A percentile compares a stretch with the other conserved stretches of the same genome.
phyloP scores from a whole-genome alignment of 768 basidiomycete species.

The Gymnopilus dilepis region DNA sequence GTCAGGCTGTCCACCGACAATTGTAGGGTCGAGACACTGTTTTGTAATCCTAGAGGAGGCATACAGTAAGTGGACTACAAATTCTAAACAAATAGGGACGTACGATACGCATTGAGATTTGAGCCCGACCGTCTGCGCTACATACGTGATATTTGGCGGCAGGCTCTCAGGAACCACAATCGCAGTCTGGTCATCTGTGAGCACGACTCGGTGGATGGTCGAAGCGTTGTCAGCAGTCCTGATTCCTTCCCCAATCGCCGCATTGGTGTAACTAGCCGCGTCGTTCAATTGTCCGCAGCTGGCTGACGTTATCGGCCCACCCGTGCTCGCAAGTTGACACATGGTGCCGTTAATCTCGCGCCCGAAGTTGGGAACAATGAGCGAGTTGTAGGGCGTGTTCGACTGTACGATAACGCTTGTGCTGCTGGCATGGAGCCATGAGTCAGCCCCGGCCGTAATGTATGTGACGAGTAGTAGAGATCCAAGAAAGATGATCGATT shows the following conservation, averaged over 20 bases:
- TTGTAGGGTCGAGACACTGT: neutral
- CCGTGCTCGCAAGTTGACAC: neutral
- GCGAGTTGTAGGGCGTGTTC: neutral
- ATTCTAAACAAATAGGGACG: neutral
- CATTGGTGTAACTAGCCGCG: neutral
- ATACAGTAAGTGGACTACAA: neutral
- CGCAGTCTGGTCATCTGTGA: conserved; percentile 13
- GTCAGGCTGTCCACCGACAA: neutral
- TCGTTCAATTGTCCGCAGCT: conserved; percentile 4
- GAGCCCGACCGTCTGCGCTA: conserved; percentile 3
- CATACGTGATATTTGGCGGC: conserved; percentile 1
- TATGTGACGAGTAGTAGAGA: conserved; percentile 6
- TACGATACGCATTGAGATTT: conserved; percentile 9
- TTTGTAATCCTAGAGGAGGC: conserved; percentile 3
- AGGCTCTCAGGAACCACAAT: conserved; percentile 7
- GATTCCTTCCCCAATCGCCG: neutral
- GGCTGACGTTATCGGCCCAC: neutral
- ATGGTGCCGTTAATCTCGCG: conserved; percentile 8
- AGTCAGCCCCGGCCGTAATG: conserved; percentile 5
- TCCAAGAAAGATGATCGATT: conserved; percentile 8
- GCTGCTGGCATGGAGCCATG: conserved; percentile 15
- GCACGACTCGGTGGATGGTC: neutral
- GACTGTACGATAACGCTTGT: neutral
- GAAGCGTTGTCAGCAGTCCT: conserved; percentile 6
- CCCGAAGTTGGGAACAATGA: neutral